These are phyloP conservation scores for Ilyonectria sp. DNA, from an alignment of 2,329 filamentous ascomycete species.

Conservation along the genomic window DNA sequence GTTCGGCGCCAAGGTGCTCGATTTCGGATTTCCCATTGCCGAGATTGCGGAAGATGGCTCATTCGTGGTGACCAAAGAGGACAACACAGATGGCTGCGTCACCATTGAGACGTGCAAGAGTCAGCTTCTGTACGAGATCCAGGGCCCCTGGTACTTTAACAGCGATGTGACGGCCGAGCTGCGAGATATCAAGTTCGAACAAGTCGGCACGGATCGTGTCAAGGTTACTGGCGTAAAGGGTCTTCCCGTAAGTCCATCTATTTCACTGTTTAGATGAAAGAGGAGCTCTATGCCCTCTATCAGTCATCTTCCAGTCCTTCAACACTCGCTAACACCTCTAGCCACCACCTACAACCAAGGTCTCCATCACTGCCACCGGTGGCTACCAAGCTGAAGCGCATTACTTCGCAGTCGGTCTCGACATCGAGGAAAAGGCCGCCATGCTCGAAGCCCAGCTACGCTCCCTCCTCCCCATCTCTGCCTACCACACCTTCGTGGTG, in stretches of 20 bases:
- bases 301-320: no score
- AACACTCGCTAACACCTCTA: neutral
- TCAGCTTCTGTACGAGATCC: conserved; percentile 63
- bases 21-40: conserved; percentile 14
- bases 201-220: conserved; percentile 52
- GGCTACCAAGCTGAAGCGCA: conserved; percentile 63
- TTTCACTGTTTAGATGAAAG: no score
- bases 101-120: conserved; percentile 53
- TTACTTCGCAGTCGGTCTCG: conserved; percentile 60
- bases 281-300: no score
- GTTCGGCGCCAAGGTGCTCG: neutral
- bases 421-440: conserved; percentile 59
- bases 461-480: no score
- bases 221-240: conserved; percentile 27
- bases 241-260: no score
- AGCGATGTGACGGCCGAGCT: conserved; percentile 60
- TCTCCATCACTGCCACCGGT: conserved; percentile 60
- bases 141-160: conserved; percentile 61
- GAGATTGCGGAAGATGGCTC: conserved; percentile 50
- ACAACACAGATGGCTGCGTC: conserved; percentile 53
- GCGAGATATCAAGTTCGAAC: conserved; percentile 61
- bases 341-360: conserved; percentile 53
- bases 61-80: conserved; percentile 53
- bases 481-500: no score
- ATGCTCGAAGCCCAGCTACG: conserved; percentile 58